Base-by-base conservation (phyloP, 2,329 filamentous ascomycete species). In the Hypomyces perniciosus region DNA sequence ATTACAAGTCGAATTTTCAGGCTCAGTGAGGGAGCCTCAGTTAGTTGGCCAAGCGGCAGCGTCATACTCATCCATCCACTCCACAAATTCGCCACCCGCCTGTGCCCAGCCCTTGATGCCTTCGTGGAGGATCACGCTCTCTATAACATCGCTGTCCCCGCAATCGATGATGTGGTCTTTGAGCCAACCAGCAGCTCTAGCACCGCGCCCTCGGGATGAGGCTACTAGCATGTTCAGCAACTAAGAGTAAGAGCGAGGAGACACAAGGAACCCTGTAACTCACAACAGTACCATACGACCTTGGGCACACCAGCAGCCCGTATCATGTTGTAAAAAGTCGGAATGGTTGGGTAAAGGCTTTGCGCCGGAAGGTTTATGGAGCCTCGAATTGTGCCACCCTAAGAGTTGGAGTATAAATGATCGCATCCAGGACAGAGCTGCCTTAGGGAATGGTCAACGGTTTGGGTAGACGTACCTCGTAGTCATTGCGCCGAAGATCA, bases 361-460 rank as follows among this genome's bases (percentile, higher is more conserved):
- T 78, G 73, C 1, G 74, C 74, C 1, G 74, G 75, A 4, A 78
- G 65, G 55, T 78, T 77, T 58, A 83, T 65, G 2, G 79, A 79
- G 1, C 71, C 72, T 9, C 65, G 68, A 56, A 83, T 80, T 0
- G 76, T 79, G 41, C 79, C 79, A 41, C 80, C 80, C 78, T 79
- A 52, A 39, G 8, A 20, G 26, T 20, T 13, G 26, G n/a, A 2
- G 13, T 8, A 39, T 13, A 27, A 2, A 42, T 42, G 2, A 10
- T 27, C 4, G 6, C 26, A 2, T 27, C 27, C 10, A 42, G 27
- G 27, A 2, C 40, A 10, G 40, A 6, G 27, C 10, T 9, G 40
- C 10, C 26, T 27, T 9, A 42, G 12, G 4, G 13, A 13, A 34
- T 12, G 33, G 33, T 27, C 6, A 10, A 20, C 27, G 26, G 12